Conservation (phyloP, 331 rosid genomes). For the Malus hybrid region DNA sequence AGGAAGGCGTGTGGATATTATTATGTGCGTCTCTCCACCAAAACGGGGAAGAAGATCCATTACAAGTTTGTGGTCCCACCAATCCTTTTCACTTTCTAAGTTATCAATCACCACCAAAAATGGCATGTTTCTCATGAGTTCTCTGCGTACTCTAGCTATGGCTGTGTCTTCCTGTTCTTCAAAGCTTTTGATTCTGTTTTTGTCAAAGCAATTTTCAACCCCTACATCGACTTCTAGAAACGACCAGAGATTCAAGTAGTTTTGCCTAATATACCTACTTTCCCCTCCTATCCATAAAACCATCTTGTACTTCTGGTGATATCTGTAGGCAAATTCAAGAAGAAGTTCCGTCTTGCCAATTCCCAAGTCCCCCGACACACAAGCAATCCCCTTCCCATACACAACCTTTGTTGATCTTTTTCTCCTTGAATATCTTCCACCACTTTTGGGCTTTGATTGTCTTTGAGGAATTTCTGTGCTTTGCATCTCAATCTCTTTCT, state of each 20-base stretch:
- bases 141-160: constrained; percentile 63
- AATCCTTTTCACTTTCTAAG: constrained; percentile 82
- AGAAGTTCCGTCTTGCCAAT: constrained; percentile 89
- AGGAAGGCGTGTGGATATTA: constrained; percentile 73
- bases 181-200: constrained; percentile 48
- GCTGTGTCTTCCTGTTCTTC: constrained; percentile 81
- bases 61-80: constrained; percentile 87
- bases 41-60: constrained; percentile 97
- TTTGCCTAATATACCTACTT: constrained; percentile 73
- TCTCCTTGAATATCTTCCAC: constrained; percentile 48
- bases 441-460: constrained; percentile 40
- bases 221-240: constrained; percentile 82
- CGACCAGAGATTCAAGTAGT: constrained; percentile 64
- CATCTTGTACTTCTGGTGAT: constrained; percentile 86
- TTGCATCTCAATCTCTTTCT: constrained; percentile 80
- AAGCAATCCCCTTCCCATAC: constrained; percentile 82
- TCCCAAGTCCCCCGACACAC: constrained; percentile 76
- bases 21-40: constrained; percentile 84
- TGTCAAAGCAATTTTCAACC: constrained; percentile 53
- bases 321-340: constrained; percentile 81
- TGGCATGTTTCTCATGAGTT: constrained; percentile 80
- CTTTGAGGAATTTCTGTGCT: constrained; percentile 46
- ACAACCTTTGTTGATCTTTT: constrained; percentile 49
- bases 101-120: constrained; percentile 77
- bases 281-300: constrained; percentile 85